These are phyloP conservation scores for Pseudogymnoascus sp. DNA, from an alignment of 2,329 filamentous ascomycete genomes.

Conservation along the genomic window DNA sequence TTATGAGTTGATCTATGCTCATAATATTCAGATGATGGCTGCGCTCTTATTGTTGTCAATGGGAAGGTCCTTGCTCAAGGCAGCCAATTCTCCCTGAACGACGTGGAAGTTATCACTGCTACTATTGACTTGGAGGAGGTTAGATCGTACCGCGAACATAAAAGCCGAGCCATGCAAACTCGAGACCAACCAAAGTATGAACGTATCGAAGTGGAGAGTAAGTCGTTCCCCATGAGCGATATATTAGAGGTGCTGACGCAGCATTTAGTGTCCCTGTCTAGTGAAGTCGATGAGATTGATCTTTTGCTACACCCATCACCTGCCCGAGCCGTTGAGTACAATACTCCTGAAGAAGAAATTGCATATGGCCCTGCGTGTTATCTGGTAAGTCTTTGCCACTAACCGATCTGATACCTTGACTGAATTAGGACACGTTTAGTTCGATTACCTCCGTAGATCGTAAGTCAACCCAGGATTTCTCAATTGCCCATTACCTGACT, in stretches of 20 bases:
- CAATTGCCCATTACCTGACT: neutral
- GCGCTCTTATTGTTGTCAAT: slow-evolving; percentile 52
- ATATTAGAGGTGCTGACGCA: neutral
- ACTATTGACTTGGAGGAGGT: slow-evolving; percentile 67
- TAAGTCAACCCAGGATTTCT: neutral
- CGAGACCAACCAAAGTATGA: slow-evolving; percentile 30
- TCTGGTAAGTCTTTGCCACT: slow-evolving; percentile 30
- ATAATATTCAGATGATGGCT: slow-evolving; percentile 37
- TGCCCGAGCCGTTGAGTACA: slow-evolving; percentile 42
- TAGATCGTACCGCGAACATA: slow-evolving; percentile 41
- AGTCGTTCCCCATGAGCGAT: neutral
- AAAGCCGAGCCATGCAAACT: slow-evolving; percentile 22
- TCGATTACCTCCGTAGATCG: slow-evolving; percentile 50
- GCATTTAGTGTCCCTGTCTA: slow-evolving; percentile 34
- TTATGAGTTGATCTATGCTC: neutral
- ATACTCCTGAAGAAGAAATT: slow-evolving; percentile 60
- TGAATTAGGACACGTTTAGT: slow-evolving; percentile 25
- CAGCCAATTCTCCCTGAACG: slow-evolving; percentile 55
- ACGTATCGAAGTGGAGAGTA: slow-evolving; percentile 28
- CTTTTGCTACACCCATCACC: slow-evolving; percentile 31
- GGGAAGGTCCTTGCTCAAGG: slow-evolving; percentile 55
- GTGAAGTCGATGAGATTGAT: slow-evolving; percentile 35
- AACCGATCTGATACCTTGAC: neutral
- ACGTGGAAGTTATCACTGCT: slow-evolving; percentile 58
- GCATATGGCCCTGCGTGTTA: slow-evolving; percentile 56